Conservation (phyloP, 176 grass and related monocot genomes). For the Metroxylon sagu region DNA sequence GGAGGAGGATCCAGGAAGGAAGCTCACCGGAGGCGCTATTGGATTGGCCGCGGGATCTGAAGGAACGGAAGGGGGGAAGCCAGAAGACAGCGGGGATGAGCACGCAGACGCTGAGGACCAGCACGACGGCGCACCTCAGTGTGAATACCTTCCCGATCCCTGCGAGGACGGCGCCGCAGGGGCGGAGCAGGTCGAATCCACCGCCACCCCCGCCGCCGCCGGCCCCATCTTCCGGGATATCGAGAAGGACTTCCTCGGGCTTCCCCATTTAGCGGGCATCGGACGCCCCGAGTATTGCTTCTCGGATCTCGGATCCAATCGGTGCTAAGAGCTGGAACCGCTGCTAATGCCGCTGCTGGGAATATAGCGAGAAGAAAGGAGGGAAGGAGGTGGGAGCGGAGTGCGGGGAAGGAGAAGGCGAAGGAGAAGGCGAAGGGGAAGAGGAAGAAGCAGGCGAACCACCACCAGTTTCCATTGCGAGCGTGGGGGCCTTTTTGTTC, state of each 20-base stretch:
- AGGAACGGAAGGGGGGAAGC: constrained; percentile 24
- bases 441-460: too few relatives aligned
- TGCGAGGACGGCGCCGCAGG: neutral
- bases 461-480: too few relatives aligned
- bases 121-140: constrained; percentile 33
- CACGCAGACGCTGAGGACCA: constrained; percentile 37
- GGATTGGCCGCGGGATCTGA: constrained; percentile 22
- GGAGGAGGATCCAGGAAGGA: neutral
- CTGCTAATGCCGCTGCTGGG: too few relatives aligned
- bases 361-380: too few relatives aligned
- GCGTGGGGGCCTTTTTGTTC: too few relatives aligned
- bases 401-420: too few relatives aligned
- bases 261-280: constrained; percentile 58
- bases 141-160: neutral
- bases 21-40: constrained; percentile 34
- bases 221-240: constrained; percentile 13
- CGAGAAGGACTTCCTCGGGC: constrained; percentile 54
- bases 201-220: constrained; percentile 14
- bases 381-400: too few relatives aligned
- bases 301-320: too few relatives aligned
- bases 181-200: constrained; percentile 13
- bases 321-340: too few relatives aligned
- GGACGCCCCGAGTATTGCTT: too few relatives aligned
- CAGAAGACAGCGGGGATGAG: constrained; percentile 46
- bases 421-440: too few relatives aligned